These are phyloP conservation scores for Cyanodermella asteris DNA, from an alignment of 2,329 filamentous ascomycete species.

Conservation along the genomic window DNA sequence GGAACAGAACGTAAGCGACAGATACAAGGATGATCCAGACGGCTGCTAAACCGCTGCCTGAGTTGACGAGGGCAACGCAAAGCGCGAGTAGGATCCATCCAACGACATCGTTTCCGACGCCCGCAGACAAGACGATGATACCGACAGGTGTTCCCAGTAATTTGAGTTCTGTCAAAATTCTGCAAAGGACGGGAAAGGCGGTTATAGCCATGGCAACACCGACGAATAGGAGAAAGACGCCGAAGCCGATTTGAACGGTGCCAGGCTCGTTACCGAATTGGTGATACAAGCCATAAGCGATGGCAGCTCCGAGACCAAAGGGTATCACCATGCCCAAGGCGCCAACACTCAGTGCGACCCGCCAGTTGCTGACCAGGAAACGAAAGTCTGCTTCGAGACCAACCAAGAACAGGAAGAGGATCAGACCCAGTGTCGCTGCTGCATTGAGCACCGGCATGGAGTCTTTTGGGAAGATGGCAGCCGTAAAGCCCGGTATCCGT, in stretches of 20 bases:
- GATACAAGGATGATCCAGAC: constrained; percentile 64
- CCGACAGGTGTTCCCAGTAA: constrained; percentile 65
- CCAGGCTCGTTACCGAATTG: constrained; percentile 40
- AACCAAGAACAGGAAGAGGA: constrained; percentile 72
- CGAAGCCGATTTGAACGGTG: constrained; percentile 36
- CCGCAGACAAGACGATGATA: constrained; percentile 71
- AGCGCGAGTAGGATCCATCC: constrained; percentile 85
- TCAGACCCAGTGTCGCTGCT: constrained; percentile 62
- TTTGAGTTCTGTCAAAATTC: constrained; percentile 80
- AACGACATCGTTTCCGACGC: constrained; percentile 78
- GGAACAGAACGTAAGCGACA: constrained; percentile 53
- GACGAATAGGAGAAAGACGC: constrained; percentile 54
- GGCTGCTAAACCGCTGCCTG: constrained; percentile 57
- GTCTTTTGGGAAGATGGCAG: constrained; percentile 51
- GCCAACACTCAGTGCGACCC: constrained; percentile 53
- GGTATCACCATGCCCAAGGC: constrained; percentile 61
- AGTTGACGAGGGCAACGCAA: constrained; percentile 83
- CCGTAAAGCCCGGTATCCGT: constrained; percentile 56
- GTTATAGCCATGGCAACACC: constrained; percentile 89
- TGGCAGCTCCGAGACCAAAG: constrained; percentile 59
- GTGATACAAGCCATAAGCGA: constrained; percentile 62
- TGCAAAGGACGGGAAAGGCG: constrained; percentile 71
- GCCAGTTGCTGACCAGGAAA: constrained; percentile 61
- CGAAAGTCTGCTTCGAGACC: constrained; percentile 70
- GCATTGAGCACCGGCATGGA: constrained; percentile 57